These are phyloP conservation scores for Collybiopsis confluens DNA, from an alignment of 768 basidiomycete species.

Conservation along the genomic window DNA sequence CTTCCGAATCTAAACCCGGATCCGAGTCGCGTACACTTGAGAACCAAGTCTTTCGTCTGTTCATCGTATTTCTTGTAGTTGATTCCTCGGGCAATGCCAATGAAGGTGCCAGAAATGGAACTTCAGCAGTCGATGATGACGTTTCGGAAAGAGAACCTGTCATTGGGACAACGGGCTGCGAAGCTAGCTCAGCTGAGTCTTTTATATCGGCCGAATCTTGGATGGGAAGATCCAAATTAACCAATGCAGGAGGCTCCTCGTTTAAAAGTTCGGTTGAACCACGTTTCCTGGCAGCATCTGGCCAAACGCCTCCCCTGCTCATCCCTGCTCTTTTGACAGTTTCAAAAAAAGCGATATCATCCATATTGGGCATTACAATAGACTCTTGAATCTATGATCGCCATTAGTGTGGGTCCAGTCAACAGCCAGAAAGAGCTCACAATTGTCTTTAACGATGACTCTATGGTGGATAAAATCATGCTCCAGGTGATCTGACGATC, in stretches of 20 bases:
- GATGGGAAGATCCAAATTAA: not conserved
- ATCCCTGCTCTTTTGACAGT: conserved; percentile 41
- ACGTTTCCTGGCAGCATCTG: conserved; percentile 61
- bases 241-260: not conserved
- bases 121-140: conserved; percentile 5
- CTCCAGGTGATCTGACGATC: conserved; percentile 92
- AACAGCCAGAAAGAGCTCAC: conserved; percentile 39
- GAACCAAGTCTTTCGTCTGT: conserved; percentile 57
- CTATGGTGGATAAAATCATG: conserved; percentile 87
- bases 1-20: conserved; percentile 17
- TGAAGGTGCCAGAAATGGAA: not conserved
- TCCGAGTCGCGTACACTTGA: conserved; percentile 38
- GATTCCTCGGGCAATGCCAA: not conserved
- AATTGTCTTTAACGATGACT: conserved; percentile 82
- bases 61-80: conserved; percentile 10
- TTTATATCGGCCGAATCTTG: not conserved
- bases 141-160: conserved; percentile 3
- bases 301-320: conserved; percentile 87
- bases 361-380: conserved; percentile 95
- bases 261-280: not conserved
- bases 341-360: conserved; percentile 95
- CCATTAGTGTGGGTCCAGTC: not conserved
- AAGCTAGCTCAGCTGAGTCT: not conserved
- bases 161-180: conserved; percentile 3
- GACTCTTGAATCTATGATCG: conserved; percentile 79